Base-by-base conservation (phyloP, 1,284 basidiomycete species). In the Tilletia setariae region DNA sequence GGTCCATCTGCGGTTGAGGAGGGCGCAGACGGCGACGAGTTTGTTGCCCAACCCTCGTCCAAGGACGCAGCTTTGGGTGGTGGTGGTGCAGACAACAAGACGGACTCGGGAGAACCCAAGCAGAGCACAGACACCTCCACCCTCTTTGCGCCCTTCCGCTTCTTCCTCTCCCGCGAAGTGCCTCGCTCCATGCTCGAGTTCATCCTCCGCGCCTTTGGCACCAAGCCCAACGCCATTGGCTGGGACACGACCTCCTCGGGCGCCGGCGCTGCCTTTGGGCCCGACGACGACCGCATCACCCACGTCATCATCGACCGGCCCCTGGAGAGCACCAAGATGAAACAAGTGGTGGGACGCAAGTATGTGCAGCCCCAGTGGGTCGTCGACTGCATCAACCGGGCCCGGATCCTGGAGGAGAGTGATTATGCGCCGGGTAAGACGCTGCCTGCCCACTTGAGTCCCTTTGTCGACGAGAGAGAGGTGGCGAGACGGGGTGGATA, bases 301-400 rank as follows among this genome's bases (percentile, higher is more conserved):
- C 96, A 98, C 84, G 90, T 98, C 74, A 90, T 99, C 74, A 90
- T 97, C 76, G 96, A 99, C 84, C 88, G 96, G 68, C 96, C 96
- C 0, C 73, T 82, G 44, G 73, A 80, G 1, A 78, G 81, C 2
- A 78, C 75, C 61, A 44, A 42, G 8, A 8, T 46, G 32, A 46
- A 25, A 44, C 49, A 47, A n/a, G 23, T 46, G 40, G 82, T 86
- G 63, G 87, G 87, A 81, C 87, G 94, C 76, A 92, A 92, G 76
- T 93, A 91, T 84, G 87, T 98, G 9, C 96, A 98, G 84, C 96
- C 96, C 19, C 96, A 98, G 84, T 98, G 96, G 95, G 88, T 98
- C 32, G 91, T 94, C 43, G 96, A 99, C 84, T 96, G 91, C 81
- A 89, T 96, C 79, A 98, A 98, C 83, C 88, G 89, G 25, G 88